These are phyloP conservation scores for Syncephalastrum sp. DNA, from an alignment of 371 early-diverging fungal genomes.

Conservation along the genomic window DNA sequence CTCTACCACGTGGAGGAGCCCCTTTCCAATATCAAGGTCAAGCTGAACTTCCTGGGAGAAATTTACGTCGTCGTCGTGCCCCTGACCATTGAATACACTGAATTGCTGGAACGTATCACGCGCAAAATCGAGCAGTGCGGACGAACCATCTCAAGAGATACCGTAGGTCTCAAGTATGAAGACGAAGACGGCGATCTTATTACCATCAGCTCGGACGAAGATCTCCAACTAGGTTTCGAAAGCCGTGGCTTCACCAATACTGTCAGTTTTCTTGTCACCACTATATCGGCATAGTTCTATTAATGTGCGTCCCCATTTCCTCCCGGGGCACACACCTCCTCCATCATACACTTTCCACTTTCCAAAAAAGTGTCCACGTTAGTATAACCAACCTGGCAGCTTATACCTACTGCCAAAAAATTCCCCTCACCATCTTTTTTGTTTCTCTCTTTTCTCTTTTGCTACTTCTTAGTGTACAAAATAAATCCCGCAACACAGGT, in stretches of 20 bases:
- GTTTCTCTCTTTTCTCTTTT: conserved; percentile 2
- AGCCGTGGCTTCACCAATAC: conserved; percentile 45
- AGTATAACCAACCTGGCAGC: too few relatives aligned
- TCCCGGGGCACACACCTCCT: not conserved
- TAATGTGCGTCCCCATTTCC: not conserved
- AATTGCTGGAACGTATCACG: conserved; percentile 78
- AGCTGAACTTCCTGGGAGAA: conserved; percentile 82
- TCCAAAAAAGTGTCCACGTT: too few relatives aligned
- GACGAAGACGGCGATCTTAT: conserved; percentile 93
- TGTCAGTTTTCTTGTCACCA: conserved; percentile 40
- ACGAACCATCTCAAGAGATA: conserved; percentile 20
- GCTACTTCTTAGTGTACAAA: not conserved
- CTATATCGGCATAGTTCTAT: not conserved
- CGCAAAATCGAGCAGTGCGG: conserved; percentile 73
- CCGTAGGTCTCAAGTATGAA: conserved; percentile 77
- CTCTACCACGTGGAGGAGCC: conserved; percentile 13
- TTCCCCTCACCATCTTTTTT: too few relatives aligned
- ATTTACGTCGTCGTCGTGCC: conserved; percentile 88
- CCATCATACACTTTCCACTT: too few relatives aligned
- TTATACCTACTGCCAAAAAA: too few relatives aligned
- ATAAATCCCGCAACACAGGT: too few relatives aligned
- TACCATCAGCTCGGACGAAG: conserved; percentile 82
- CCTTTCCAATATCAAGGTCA: conserved; percentile 61
- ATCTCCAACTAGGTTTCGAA: conserved; percentile 89
- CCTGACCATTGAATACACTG: conserved; percentile 64